phyloP scores from a whole-genome alignment of 2,329 filamentous ascomycete species.

The Claviceps digitariae region DNA sequence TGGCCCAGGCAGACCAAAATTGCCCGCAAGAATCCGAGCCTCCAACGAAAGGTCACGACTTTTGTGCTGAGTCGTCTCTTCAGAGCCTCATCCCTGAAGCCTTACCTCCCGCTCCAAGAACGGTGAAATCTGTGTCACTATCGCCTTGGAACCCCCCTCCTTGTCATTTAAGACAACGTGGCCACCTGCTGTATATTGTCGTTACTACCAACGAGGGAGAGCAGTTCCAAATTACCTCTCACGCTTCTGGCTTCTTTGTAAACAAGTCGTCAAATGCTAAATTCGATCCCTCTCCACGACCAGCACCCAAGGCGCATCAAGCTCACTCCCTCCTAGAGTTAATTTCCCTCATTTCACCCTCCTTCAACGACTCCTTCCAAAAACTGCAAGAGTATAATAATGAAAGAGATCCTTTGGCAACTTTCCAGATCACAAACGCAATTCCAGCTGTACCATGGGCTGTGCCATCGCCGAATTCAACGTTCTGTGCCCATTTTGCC shows the following conservation, averaged over 20 bases:
- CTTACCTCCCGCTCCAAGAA: conserved; percentile 64
- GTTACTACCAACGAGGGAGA: conserved; percentile 89
- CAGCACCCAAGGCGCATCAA: conserved; percentile 61
- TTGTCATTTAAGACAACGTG: conserved; percentile 77
- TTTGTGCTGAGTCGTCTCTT: conserved; percentile 54
- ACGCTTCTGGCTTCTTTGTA: conserved; percentile 91
- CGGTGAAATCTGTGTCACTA: conserved; percentile 74
- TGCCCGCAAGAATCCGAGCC: conserved; percentile 18
- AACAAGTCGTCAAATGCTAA: conserved; percentile 93
- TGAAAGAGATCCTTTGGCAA: conserved; percentile 73
- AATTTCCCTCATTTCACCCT: conserved; percentile 66
- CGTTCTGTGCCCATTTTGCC: conserved; percentile 56
- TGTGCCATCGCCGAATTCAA: conserved; percentile 54
- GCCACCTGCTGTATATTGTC: conserved; percentile 82
- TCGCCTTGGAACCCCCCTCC: conserved; percentile 96
- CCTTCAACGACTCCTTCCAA: conserved; percentile 64
- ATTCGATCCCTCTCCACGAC: conserved; percentile 79
- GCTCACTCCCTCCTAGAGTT: conserved; percentile 80
- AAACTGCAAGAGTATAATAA: conserved; percentile 75
- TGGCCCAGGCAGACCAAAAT: conserved; percentile 26
- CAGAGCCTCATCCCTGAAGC: conserved; percentile 57
- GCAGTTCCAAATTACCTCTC: conserved; percentile 83
- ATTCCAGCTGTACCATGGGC: conserved; percentile 88
- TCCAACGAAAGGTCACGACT: conserved; percentile 58
- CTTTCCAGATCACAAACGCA: conserved; percentile 91